A percentile compares a stretch with the other conserved stretches of the same genome.
phyloP scores from a whole-genome alignment of 768 basidiomycete genomes.

The Lactifluus subvellereus region DNA sequence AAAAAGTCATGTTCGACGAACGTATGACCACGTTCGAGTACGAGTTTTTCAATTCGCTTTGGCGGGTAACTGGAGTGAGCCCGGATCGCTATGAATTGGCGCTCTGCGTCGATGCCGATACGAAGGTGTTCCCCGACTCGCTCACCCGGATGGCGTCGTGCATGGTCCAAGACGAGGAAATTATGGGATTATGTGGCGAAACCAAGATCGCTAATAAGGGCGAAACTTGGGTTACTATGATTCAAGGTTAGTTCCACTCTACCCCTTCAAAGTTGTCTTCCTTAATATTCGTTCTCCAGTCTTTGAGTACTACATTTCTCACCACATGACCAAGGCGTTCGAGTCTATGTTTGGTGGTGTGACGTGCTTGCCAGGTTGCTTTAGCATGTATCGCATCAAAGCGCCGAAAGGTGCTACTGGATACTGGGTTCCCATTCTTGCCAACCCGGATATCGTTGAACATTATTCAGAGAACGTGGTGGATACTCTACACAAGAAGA shows the following conservation, averaged over 20 bases:
- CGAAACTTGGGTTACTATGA: conserved; percentile 99
- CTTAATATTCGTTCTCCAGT: conserved; percentile 43
- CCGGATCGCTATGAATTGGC: conserved; percentile 95
- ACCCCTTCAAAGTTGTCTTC: neutral
- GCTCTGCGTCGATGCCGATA: conserved; percentile 95
- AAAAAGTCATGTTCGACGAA: conserved; percentile 99
- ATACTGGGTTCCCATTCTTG: conserved; percentile 98
- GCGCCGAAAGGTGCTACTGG: conserved; percentile 94
- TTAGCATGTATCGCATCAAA: conserved; percentile 99
- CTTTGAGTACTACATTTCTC: conserved; percentile 99
- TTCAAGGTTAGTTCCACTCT: conserved; percentile 64
- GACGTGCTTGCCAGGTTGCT: conserved; percentile 98
- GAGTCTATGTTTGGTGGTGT: conserved; percentile 99
- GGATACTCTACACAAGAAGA: conserved; percentile 99
- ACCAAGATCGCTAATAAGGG: conserved; percentile 99
- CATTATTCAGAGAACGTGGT: conserved; percentile 99
- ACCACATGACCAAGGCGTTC: conserved; percentile 98
- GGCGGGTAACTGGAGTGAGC: conserved; percentile 91
- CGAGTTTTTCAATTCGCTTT: conserved; percentile 98
- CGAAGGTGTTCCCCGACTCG: conserved; percentile 98
- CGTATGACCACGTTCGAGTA: conserved; percentile 99
- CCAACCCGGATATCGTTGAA: conserved; percentile 97
- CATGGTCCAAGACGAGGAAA: conserved; percentile 95
- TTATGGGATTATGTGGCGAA: conserved; percentile 99
- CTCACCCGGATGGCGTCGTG: conserved; percentile 93